These are phyloP conservation scores for Tetracentron sinense DNA, from an alignment of 164 flowering plant species.

Conservation along the genomic window DNA sequence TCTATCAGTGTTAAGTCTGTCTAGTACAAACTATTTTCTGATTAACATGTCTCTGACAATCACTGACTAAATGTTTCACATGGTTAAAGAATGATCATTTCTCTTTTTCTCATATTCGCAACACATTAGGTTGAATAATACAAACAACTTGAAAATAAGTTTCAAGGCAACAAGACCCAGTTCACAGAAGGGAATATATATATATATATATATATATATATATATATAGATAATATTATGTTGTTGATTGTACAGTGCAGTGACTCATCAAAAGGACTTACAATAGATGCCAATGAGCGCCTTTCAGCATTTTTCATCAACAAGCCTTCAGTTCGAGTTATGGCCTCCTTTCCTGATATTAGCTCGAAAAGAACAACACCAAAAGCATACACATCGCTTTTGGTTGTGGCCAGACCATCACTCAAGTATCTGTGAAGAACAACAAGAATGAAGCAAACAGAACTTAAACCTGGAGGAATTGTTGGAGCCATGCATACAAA, in stretches of 20 bases:
- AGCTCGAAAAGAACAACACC: slow-evolving; percentile 92
- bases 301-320: slow-evolving; percentile 58
- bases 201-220: too few relatives aligned
- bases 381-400: slow-evolving; percentile 96
- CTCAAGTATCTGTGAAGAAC: slow-evolving; percentile 63
- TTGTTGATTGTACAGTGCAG: background rate
- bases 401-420: slow-evolving; percentile 76
- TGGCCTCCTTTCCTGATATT: slow-evolving; percentile 83
- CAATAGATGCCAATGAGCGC: slow-evolving; percentile 87
- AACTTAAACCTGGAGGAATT: background rate
- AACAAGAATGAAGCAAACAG: slow-evolving; percentile 9
- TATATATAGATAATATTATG: too few relatives aligned
- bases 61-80: background rate
- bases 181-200: background rate
- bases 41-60: background rate
- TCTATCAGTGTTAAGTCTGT: background rate
- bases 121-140: background rate
- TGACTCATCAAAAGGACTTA: slow-evolving; percentile 37
- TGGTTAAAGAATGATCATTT: background rate
- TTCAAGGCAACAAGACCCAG: background rate
- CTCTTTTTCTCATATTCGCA: background rate
- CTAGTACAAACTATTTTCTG: background rate
- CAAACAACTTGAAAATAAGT: background rate
- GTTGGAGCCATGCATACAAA: background rate
- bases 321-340: slow-evolving; percentile 56